phyloP scores from a whole-genome alignment of 441 rosid genomes.

The Gossypium laxum region DNA sequence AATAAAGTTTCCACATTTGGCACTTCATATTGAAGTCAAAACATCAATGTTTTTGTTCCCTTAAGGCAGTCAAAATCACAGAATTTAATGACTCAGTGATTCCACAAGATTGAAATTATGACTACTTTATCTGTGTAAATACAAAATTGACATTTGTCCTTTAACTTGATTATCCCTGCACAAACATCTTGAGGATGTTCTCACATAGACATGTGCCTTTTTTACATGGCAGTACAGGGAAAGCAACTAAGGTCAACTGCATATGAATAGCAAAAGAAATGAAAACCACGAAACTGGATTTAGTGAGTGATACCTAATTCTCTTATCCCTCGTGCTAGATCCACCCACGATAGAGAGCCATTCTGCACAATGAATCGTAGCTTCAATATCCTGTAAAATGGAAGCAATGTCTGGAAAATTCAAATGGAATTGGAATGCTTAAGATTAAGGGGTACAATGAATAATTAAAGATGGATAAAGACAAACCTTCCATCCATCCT shows the following conservation, averaged over 20 bases:
- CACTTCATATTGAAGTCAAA: not conserved
- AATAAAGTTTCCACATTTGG: not conserved
- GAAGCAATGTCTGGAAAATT: constrained; percentile 21
- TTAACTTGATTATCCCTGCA: not conserved
- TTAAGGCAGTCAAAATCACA: not conserved
- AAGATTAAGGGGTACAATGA: constrained; percentile 17
- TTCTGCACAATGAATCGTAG: constrained; percentile 99
- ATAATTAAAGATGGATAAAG: constrained; percentile 5
- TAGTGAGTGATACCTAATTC: constrained; percentile 57
- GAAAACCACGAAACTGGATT: not conserved
- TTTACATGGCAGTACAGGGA: not conserved
- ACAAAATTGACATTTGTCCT: constrained; percentile 8
- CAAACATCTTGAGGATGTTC: constrained; percentile 5
- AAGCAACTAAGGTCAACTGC: not conserved
- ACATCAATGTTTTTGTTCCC: too few relatives aligned
- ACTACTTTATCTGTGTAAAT: not conserved
- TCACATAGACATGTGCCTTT: not conserved
- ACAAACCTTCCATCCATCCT: constrained; percentile 98
- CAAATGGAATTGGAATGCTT: constrained; percentile 17
- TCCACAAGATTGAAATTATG: not conserved
- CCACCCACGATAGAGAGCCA: constrained; percentile 99
- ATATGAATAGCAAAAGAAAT: not conserved
- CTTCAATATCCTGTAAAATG: constrained; percentile 89
- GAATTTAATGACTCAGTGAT: not conserved
- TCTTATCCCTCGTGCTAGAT: constrained; percentile 93